Evolutionary conservation across 345 rosid genomes (phyloP), one percentile per base, ranked within the genome.

Genomic region (Eucalyptus grandis): DNA sequence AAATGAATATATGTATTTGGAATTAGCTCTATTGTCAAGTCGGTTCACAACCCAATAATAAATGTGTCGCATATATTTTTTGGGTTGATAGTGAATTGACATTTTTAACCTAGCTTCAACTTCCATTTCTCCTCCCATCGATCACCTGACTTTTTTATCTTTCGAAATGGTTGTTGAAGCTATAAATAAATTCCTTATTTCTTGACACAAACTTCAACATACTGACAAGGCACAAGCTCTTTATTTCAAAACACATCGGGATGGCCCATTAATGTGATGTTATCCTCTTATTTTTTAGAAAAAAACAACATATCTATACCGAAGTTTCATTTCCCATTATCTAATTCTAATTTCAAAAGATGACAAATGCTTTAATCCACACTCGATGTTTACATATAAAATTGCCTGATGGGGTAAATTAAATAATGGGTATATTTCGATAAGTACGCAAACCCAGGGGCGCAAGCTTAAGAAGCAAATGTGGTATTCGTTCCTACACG

Each of bases 41-140:
- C 0, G 2, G 14, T 27, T 62, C 1, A 4, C 1, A 6, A 8
- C 27, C 34, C 16, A 1, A 27, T 60, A 8, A 60, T 60, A 3
- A 27, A 27, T 60, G 31, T 6, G 16, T 12, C 0, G 1, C 15
- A 6, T 12, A 62, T 24, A 56, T 30, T 14, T 65, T 30, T 65
- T 0, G 14, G 40, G 8, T 8, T 15, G 11, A n/a, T 7, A 15
- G 9, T 14, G 6, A 0, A n/a, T 2, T 2, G 1, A 69, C 7
- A 5, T 34, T 69, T 69, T 69, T 34, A 34, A 34, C 22, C 40
- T 31, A 31, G 22, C 43, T 31, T 16, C 40, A 30, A 30, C 80
- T 67, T 67, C 11, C 9, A n/a, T n/a, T 31, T 30, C 8, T 62
- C 72, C 31, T 30, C 17, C 34, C 13, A 43, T 27, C 3, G 7